These are phyloP conservation scores for Porphyridium purpureum DNA, from an alignment of 23 red algal genomes.

Conservation along the genomic window DNA sequence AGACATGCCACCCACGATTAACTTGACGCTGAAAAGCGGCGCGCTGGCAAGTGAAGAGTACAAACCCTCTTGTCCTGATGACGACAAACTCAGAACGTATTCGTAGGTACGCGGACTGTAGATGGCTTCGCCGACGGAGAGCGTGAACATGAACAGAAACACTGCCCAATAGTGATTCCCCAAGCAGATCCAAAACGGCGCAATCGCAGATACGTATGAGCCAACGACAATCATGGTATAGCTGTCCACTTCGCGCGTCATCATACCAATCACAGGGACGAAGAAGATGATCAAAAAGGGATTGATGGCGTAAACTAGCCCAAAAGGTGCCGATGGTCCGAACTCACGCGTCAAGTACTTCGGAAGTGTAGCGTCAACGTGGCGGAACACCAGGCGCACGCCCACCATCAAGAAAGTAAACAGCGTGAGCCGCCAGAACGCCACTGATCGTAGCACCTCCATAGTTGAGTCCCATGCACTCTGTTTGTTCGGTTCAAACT, in stretches of 20 bases:
- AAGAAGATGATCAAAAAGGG: conserved; percentile 84
- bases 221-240: conserved; percentile 84
- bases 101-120: conserved; percentile 13
- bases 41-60: conserved; percentile 74
- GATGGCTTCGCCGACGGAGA: conserved; percentile 82
- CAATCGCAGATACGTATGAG: conserved; percentile 40
- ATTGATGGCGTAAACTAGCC: conserved; percentile 84
- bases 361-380: conserved; percentile 77
- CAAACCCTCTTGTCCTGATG: conserved; percentile 61
- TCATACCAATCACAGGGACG: conserved; percentile 56
- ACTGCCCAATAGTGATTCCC: conserved; percentile 50
- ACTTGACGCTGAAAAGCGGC: conserved; percentile 74
- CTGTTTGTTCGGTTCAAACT: conserved; percentile 37
- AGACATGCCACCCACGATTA: conserved; percentile 78
- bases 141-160: conserved; percentile 58
- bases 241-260: conserved; percentile 30
- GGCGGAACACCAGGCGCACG: conserved; percentile 73
- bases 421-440: conserved; percentile 76
- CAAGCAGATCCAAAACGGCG: conserved; percentile 60
- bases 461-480: conserved; percentile 17
- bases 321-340: conserved; percentile 70
- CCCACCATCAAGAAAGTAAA: conserved; percentile 80
- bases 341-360: conserved; percentile 87
- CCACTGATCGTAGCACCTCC: conserved; percentile 23
- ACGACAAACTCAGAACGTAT: conserved; percentile 77